Conservation (phyloP, 2,329 filamentous ascomycete species). For the Diplocarpon rosae region DNA sequence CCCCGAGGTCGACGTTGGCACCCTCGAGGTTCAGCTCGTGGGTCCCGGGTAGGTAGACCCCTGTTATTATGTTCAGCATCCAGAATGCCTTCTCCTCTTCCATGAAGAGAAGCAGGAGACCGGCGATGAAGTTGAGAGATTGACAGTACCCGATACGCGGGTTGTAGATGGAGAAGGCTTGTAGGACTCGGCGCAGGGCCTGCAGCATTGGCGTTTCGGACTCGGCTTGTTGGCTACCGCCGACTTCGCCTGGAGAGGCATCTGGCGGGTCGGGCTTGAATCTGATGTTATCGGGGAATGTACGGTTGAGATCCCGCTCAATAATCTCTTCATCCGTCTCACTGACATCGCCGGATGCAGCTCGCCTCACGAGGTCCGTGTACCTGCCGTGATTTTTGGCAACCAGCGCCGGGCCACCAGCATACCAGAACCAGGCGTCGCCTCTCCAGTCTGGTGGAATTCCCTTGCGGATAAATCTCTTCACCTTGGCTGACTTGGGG, state of each 20-base stretch:
- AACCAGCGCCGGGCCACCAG: slow-evolving; percentile 71
- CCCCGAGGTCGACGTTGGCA: slow-evolving; percentile 86
- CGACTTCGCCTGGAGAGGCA: slow-evolving; percentile 15
- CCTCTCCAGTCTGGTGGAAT: slow-evolving; percentile 90
- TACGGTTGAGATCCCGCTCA: slow-evolving; percentile 84
- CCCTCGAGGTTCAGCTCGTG: slow-evolving; percentile 85
- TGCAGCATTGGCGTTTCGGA: slow-evolving; percentile 67
- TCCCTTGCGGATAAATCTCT: slow-evolving; percentile 83
- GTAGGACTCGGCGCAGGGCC: slow-evolving; percentile 72
- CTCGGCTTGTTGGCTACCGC: slow-evolving; percentile 25
- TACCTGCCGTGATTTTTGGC: slow-evolving; percentile 70
- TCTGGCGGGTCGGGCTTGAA: slow-evolving; percentile 55
- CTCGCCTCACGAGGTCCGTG: slow-evolving; percentile 49
- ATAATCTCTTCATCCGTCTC: slow-evolving; percentile 79
- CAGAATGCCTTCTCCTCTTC: slow-evolving; percentile 86
- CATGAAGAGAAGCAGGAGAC: slow-evolving; percentile 79
- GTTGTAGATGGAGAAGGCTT: slow-evolving; percentile 84
- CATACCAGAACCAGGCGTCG: slow-evolving; percentile 96
- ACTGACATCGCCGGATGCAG: slow-evolving; percentile 50
- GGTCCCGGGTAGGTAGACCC: slow-evolving; percentile 78
- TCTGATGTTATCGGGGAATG: slow-evolving; percentile 85
- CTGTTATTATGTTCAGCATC: slow-evolving; percentile 85
- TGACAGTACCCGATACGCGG: slow-evolving; percentile 92
- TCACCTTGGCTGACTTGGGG: slow-evolving; percentile 68
- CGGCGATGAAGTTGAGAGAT: slow-evolving; percentile 88